Evolutionary conservation across 2,329 filamentous ascomycete genomes (phyloP).

Genomic region (Fusarium pininemorale): DNA sequence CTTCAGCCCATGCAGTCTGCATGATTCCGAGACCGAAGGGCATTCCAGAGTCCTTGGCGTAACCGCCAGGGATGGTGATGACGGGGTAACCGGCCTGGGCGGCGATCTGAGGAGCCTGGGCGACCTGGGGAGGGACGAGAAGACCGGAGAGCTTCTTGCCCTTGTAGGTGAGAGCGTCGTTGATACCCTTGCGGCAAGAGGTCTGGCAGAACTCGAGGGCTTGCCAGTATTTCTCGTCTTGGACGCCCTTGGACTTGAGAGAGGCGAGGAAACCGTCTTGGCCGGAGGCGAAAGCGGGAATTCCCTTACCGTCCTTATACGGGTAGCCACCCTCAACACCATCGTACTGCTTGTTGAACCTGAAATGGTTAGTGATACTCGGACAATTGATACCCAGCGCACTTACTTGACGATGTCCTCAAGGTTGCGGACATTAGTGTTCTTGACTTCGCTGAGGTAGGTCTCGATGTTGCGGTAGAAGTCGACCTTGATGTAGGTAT

Average conservation of each 20-base stretch:
- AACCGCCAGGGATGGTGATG: slow-evolving; percentile 72
- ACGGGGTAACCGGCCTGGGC: slow-evolving; percentile 81
- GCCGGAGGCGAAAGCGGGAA: slow-evolving; percentile 72
- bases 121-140: slow-evolving; percentile 74
- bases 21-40: slow-evolving; percentile 68
- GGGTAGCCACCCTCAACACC: slow-evolving; percentile 74
- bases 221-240: slow-evolving; percentile 72
- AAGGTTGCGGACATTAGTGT: slow-evolving; percentile 67
- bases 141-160: slow-evolving; percentile 65
- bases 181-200: slow-evolving; percentile 72
- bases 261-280: slow-evolving; percentile 77
- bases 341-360: slow-evolving; percentile 70
- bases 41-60: slow-evolving; percentile 64
- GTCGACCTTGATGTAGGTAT: slow-evolving; percentile 76
- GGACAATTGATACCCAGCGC: accelerated
- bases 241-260: slow-evolving; percentile 66
- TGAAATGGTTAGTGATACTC: slow-evolving; percentile 52
- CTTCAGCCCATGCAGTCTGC: slow-evolving; percentile 70
- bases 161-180: slow-evolving; percentile 67
- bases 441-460: slow-evolving; percentile 70
- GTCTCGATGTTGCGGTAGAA: slow-evolving; percentile 70
- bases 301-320: slow-evolving; percentile 54
- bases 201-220: slow-evolving; percentile 70
- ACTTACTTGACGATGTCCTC: slow-evolving; percentile 71
- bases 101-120: slow-evolving; percentile 73